phyloP scores from a whole-genome alignment of 768 basidiomycete species.

The Leccinum disarticulatum region DNA sequence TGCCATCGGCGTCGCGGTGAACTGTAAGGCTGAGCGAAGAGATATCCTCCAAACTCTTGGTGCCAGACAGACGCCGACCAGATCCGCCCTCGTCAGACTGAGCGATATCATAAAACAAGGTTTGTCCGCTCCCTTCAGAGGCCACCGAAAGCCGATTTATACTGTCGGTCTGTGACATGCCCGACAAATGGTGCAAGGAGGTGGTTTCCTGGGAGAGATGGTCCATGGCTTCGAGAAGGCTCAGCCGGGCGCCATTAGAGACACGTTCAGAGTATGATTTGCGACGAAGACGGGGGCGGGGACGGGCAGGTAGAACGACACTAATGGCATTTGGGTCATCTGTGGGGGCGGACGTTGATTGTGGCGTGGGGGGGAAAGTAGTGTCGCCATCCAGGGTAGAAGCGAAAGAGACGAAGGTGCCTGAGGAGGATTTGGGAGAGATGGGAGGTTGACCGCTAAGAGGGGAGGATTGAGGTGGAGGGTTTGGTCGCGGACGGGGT shows the following conservation, averaged over 20 bases:
- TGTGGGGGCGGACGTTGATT: neutral
- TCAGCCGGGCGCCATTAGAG: constrained; percentile 22
- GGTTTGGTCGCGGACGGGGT: constrained; percentile 19
- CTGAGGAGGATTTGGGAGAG: constrained; percentile 30
- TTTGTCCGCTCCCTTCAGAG: constrained; percentile 28
- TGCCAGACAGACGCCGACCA: constrained; percentile 6
- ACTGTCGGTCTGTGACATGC: constrained; percentile 5
- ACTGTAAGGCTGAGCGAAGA: constrained; percentile 19
- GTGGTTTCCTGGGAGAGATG: constrained; percentile 22
- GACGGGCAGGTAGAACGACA: constrained; percentile 8
- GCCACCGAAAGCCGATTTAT: constrained; percentile 23
- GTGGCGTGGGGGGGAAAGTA: neutral
- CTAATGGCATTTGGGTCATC: neutral
- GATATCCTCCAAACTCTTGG: constrained; percentile 26
- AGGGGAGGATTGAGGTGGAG: constrained; percentile 17
- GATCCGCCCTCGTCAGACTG: constrained; percentile 8
- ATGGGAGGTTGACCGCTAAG: constrained; percentile 13
- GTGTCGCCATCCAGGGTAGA: constrained; percentile 21
- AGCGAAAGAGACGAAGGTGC: constrained; percentile 25
- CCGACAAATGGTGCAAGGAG: constrained; percentile 2
- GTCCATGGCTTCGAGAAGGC: constrained; percentile 30
- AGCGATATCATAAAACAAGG: constrained; percentile 26
- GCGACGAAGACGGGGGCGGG: constrained; percentile 15
- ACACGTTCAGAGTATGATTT: constrained; percentile 28
- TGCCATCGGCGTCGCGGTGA: neutral